phyloP scores from a whole-genome alignment of 208 protist genomes.

The Crithidia sp. region DNA sequence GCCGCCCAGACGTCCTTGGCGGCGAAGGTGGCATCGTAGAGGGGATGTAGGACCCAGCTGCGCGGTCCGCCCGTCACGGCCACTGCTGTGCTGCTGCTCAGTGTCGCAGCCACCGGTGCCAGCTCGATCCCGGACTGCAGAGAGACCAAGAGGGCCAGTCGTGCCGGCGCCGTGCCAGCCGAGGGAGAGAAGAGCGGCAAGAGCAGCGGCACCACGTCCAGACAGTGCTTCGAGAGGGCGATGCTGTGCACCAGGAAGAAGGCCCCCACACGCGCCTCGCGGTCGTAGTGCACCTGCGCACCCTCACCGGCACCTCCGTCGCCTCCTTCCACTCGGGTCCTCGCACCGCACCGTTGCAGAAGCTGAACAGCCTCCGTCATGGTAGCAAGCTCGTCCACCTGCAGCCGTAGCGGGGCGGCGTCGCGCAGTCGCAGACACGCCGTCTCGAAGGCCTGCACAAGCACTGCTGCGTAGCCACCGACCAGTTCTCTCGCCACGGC shows the following conservation, averaged over 20 bases:
- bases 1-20: constrained; percentile 39
- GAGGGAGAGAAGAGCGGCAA: constrained; percentile 3
- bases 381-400: constrained; percentile 61
- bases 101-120: constrained; percentile 13
- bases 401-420: constrained; percentile 24
- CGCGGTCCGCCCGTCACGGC: constrained; percentile 32
- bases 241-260: constrained; percentile 62
- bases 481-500: constrained; percentile 17
- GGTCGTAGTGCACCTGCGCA: constrained; percentile 2
- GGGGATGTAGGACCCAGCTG: constrained; percentile 54
- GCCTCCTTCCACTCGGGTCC: neutral
- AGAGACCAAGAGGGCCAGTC: constrained; percentile 3
- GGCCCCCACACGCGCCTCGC: constrained; percentile 34
- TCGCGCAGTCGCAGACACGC: constrained; percentile 40
- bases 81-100: neutral
- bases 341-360: constrained; percentile 21
- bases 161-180: neutral
- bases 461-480: constrained; percentile 32
- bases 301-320: neutral
- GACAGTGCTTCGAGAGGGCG: constrained; percentile 53
- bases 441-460: constrained; percentile 40
- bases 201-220: constrained; percentile 40
- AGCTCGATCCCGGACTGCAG: constrained; percentile 22
- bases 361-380: constrained; percentile 52
- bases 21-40: constrained; percentile 42